Conservation (phyloP, 2,329 filamentous ascomycete genomes). For the Ceratocystis lukuohia region DNA sequence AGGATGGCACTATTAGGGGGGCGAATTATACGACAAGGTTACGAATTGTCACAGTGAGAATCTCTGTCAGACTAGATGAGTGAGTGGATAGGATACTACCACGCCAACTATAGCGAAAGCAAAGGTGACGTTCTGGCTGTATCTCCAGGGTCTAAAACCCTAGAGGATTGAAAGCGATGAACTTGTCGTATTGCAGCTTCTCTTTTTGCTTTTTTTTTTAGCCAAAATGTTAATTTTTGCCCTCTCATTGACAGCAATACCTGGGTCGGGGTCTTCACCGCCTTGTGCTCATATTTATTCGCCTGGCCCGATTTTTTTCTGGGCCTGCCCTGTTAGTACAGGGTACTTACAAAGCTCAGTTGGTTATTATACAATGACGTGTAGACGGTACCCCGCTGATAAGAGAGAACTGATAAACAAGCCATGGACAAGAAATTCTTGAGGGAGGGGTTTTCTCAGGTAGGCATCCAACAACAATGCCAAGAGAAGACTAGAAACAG, state of each 20-base stretch:
- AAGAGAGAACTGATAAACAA: constrained; percentile 6
- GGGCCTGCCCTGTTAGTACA: neutral
- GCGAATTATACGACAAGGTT: neutral
- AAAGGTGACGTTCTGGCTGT: neutral
- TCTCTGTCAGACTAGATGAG: too few species aligned
- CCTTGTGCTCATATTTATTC: too few species aligned
- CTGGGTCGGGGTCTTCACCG: too few species aligned
- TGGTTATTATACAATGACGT: neutral
- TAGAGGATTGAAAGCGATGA: neutral
- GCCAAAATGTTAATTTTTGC: neutral
- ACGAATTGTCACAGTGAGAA: too few species aligned
- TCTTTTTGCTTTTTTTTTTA: neutral
- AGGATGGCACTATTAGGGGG: neutral
- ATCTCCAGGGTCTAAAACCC: neutral
- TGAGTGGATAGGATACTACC: too few species aligned
- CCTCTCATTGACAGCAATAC: too few species aligned
- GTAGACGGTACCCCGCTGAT: constrained; percentile 13
- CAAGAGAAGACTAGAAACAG: neutral
- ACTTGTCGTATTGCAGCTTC: neutral
- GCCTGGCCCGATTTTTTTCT: too few species aligned
- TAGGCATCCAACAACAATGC: neutral
- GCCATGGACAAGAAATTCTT: neutral
- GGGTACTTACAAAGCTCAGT: neutral
- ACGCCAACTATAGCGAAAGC: too few species aligned
- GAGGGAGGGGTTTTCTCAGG: neutral